Evolutionary conservation across 495 filamentous ascomycete genomes (phyloP).

Genomic region (Lasiosphaeriaceae sp.): DNA sequence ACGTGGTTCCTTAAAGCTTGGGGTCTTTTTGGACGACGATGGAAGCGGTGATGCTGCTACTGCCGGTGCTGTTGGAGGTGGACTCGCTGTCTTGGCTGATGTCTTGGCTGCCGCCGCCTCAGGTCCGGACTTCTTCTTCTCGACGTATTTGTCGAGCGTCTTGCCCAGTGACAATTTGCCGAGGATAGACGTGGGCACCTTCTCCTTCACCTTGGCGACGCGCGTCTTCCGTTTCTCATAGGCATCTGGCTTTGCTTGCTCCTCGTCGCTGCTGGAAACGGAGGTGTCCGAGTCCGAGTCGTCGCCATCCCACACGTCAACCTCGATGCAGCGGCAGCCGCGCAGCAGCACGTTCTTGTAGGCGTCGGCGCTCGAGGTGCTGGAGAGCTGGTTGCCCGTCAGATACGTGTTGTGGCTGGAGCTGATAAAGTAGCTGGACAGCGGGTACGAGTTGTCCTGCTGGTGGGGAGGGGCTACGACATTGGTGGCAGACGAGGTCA

Average conservation of each 20-base stretch:
- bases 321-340: constrained; percentile 91
- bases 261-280: constrained; percentile 28
- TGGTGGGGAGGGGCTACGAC: constrained; percentile 35
- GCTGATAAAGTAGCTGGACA: constrained; percentile 86
- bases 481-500: constrained; percentile 53
- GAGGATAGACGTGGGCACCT: constrained; percentile 35
- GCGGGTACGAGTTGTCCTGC: constrained; percentile 58
- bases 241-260: background rate
- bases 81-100: background rate
- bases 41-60: constrained; percentile 30
- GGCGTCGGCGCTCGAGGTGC: constrained; percentile 71
- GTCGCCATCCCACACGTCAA: constrained; percentile 93
- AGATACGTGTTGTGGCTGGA: constrained; percentile 96
- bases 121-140: constrained; percentile 10
- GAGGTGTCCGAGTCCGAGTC: constrained; percentile 41
- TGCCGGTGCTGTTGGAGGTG: background rate
- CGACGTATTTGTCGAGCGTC: constrained; percentile 31
- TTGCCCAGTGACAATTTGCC: constrained; percentile 37
- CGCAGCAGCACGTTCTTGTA: constrained; percentile 79
- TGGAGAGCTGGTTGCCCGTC: constrained; percentile 86
- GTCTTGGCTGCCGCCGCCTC: background rate
- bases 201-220: constrained; percentile 30
- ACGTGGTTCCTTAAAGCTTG: constrained; percentile 54
- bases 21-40: constrained; percentile 14
- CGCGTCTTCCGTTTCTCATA: constrained; percentile 20